These are phyloP conservation scores for Eragrostis curvula DNA, from an alignment of 176 grass and related monocot species.

Conservation along the genomic window DNA sequence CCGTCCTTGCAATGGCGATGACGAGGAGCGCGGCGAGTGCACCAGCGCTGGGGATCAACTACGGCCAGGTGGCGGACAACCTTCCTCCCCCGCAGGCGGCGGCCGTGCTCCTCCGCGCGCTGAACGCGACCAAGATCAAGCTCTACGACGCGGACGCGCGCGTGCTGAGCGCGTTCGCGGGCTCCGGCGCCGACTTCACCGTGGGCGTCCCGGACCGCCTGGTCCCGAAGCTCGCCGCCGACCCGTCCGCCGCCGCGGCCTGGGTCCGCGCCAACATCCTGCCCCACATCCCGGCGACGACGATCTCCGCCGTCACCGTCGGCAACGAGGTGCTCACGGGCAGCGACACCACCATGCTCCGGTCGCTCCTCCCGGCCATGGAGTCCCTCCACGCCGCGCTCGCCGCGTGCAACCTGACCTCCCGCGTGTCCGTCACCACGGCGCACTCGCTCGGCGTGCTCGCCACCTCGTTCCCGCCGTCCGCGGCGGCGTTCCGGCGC, in stretches of 20 bases:
- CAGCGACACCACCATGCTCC: conserved; percentile 56
- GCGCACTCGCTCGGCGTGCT: conserved; percentile 91
- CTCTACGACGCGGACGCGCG: conserved; percentile 79
- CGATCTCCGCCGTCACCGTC: conserved; percentile 65
- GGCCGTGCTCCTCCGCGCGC: conserved; percentile 54
- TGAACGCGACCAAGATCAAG: conserved; percentile 58
- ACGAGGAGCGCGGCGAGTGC: neutral
- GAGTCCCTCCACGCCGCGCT: conserved; percentile 65
- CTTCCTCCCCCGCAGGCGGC: conserved; percentile 64
- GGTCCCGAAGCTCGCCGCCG: conserved; percentile 53
- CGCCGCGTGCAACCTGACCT: conserved; percentile 48
- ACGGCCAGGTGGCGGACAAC: conserved; percentile 87
- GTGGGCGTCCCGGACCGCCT: conserved; percentile 72
- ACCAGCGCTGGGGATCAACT: conserved; percentile 67
- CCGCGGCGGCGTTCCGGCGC: conserved; percentile 54
- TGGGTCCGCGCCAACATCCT: conserved; percentile 71
- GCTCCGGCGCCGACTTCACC: conserved; percentile 69
- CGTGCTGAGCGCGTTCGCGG: conserved; percentile 76
- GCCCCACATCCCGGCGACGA: conserved; percentile 71
- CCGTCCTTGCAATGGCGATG: conserved; percentile 12
- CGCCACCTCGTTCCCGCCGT: conserved; percentile 76
- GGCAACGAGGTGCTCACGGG: conserved; percentile 92
- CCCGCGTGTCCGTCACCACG: conserved; percentile 67
- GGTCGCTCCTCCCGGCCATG: conserved; percentile 78
- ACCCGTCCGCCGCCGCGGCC: conserved; percentile 45